Evolutionary conservation across 177 flowering plant genomes (phyloP).

Genomic region (Tripterygium wilfordii): DNA sequence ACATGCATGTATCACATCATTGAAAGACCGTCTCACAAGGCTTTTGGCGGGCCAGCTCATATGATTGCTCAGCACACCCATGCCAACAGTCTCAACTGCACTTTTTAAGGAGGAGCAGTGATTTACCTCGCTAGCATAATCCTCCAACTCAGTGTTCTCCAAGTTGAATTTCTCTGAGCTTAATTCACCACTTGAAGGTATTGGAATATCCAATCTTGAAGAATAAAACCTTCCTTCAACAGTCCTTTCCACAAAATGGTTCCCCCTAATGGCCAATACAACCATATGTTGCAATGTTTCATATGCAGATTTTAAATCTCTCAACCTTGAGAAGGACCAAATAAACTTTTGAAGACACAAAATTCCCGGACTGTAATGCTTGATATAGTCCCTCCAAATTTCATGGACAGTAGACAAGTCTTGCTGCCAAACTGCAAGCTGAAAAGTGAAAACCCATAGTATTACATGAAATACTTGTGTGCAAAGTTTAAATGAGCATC

Average conservation of each 20-base stretch:
- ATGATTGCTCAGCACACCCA: slow-evolving; percentile 8
- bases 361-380: slow-evolving; percentile 45
- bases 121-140: slow-evolving; percentile 5
- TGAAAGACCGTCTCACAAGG: slow-evolving; percentile 62
- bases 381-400: slow-evolving; percentile 62
- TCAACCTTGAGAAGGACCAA: slow-evolving; percentile 57
- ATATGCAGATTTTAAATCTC: slow-evolving; percentile 66
- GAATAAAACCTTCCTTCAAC: slow-evolving; percentile 25
- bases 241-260: slow-evolving; percentile 16
- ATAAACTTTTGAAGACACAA: slow-evolving; percentile 50
- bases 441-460: slow-evolving; percentile 11
- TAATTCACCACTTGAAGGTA: slow-evolving; percentile 31
- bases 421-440: slow-evolving; percentile 82
- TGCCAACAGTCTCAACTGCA: slow-evolving; percentile 8
- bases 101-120: slow-evolving; percentile 6
- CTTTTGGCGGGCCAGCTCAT: slow-evolving; percentile 20
- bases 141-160: slow-evolving; percentile 12
- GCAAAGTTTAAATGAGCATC: neutral
- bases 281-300: slow-evolving; percentile 68
- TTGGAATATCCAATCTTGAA: slow-evolving; percentile 62
- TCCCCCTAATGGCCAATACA: slow-evolving; percentile 32
- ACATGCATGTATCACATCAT: slow-evolving; percentile 63
- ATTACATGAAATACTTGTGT: slow-evolving; percentile 5
- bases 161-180: slow-evolving; percentile 7
- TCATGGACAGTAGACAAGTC: slow-evolving; percentile 55